Conservation (phyloP, 2,329 filamentous ascomycete species). For the Leptosphaerulina australis region DNA sequence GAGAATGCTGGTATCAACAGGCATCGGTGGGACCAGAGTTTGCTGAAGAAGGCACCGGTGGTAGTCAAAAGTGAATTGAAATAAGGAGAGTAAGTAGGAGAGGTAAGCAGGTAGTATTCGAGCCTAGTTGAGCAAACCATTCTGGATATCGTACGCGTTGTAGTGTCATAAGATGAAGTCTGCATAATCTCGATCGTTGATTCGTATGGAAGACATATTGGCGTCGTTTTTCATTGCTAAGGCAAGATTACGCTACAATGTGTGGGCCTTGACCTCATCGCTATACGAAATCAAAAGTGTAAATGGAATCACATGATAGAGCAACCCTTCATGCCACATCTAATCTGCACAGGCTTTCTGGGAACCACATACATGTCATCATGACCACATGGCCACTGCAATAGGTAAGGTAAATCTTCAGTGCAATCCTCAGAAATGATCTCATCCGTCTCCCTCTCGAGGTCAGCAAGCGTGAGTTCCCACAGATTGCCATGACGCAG, state of each 20-base stretch:
- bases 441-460: slow-evolving; percentile 6
- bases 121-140: neutral
- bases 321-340: neutral
- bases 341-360: slow-evolving; percentile 4
- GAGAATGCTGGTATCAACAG: slow-evolving; percentile 58
- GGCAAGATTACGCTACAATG: too few relatives aligned
- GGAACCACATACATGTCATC: slow-evolving; percentile 14
- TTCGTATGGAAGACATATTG: too few relatives aligned
- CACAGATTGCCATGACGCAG: slow-evolving; percentile 17
- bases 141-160: too few relatives aligned
- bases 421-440: slow-evolving; percentile 21
- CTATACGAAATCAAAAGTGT: neutral
- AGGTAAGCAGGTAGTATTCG: neutral
- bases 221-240: too few relatives aligned
- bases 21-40: slow-evolving; percentile 66
- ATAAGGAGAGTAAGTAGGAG: slow-evolving; percentile 36
- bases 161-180: too few relatives aligned
- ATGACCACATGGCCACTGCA: slow-evolving; percentile 21
- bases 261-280: too few relatives aligned
- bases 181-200: too few relatives aligned
- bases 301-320: slow-evolving; percentile 3
- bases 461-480: neutral
- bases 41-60: slow-evolving; percentile 68
- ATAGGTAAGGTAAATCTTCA: slow-evolving; percentile 21
- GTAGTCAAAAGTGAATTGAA: slow-evolving; percentile 61